Conservation (phyloP, 768 basidiomycete genomes). For the Fibroporia radiculosa region DNA sequence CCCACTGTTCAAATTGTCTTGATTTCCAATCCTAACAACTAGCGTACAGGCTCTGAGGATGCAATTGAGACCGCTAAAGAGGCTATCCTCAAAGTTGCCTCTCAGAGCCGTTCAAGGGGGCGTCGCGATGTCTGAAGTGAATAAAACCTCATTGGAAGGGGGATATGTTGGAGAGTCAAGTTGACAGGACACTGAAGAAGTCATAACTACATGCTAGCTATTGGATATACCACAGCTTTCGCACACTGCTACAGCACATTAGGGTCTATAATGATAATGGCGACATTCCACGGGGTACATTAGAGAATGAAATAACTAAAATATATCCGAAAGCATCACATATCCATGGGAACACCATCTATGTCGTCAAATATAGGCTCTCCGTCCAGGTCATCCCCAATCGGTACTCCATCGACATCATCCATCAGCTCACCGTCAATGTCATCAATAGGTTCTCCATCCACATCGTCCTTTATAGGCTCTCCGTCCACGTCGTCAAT, state of each 20-base stretch:
- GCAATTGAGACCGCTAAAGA: slow-evolving; percentile 70
- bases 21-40: neutral
- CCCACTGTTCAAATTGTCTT: slow-evolving; percentile 6
- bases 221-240: slow-evolving; percentile 1
- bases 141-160: neutral
- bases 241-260: neutral
- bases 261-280: neutral
- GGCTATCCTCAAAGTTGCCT: slow-evolving; percentile 56
- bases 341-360: slow-evolving; percentile 32
- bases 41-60: slow-evolving; percentile 50
- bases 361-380: slow-evolving; percentile 29
- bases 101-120: slow-evolving; percentile 15
- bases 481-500: slow-evolving; percentile 40
- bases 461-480: slow-evolving; percentile 34
- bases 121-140: slow-evolving; percentile 14
- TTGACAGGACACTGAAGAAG: neutral
- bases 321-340: slow-evolving; percentile 1
- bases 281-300: neutral
- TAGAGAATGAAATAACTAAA: neutral
- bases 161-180: slow-evolving; percentile 1
- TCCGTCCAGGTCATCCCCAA: slow-evolving; percentile 30
- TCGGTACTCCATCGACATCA: slow-evolving; percentile 30
- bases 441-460: slow-evolving; percentile 30
- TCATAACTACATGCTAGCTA: slow-evolving; percentile 7
- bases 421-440: slow-evolving; percentile 32